Conservation (phyloP, 129 eudicot species). For the Tanacetum coccineum region DNA sequence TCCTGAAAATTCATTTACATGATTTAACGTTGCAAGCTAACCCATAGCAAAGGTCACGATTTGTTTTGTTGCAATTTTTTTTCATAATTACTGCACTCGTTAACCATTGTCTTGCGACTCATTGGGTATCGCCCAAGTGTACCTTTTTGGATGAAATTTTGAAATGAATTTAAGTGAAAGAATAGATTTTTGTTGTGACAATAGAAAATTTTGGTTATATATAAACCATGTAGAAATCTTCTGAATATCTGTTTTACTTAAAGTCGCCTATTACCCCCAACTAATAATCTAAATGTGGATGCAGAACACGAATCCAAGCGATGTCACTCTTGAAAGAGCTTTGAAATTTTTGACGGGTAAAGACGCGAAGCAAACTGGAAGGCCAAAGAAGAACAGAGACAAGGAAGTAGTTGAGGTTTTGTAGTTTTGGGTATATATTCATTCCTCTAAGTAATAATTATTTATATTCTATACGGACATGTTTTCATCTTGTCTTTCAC, state of each 20-base stretch:
- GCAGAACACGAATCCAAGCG: slow-evolving; percentile 56
- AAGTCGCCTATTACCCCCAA: no score
- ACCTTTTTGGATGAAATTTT: no score
- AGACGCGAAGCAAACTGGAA: slow-evolving; percentile 61
- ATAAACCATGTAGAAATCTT: no score
- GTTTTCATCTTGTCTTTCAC: neutral
- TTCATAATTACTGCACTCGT: neutral
- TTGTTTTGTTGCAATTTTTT: neutral
- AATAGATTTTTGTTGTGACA: no score
- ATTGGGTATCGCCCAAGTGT: neutral
- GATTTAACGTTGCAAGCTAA: neutral
- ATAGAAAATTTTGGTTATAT: no score
- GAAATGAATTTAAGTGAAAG: no score
- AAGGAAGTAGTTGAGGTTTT: slow-evolving; percentile 37
- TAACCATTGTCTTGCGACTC: neutral
- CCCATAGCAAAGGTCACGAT: neutral
- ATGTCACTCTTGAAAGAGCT: slow-evolving; percentile 67
- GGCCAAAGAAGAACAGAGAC: slow-evolving; percentile 54
- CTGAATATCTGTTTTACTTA: no score
- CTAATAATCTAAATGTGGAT: neutral
- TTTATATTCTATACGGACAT: slow-evolving; percentile 6
- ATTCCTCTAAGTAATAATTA: neutral
- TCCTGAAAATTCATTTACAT: neutral
- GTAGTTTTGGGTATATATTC: slow-evolving; percentile 20
- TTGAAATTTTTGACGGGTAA: slow-evolving; percentile 57